phyloP scores from a whole-genome alignment of 495 filamentous ascomycete species.

The Geoglossum glabrum region DNA sequence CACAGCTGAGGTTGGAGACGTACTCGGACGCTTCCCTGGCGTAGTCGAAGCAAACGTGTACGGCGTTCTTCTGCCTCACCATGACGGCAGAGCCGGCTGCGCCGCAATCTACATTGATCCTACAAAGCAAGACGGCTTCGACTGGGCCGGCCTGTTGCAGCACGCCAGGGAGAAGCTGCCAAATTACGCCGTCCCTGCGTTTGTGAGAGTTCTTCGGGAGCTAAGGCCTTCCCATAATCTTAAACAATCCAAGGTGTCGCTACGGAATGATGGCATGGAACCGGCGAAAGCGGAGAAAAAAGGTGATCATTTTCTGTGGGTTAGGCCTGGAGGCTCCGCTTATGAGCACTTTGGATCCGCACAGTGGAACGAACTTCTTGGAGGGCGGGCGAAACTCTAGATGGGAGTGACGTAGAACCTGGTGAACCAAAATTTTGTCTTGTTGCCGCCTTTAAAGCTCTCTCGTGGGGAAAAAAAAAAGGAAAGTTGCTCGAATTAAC shows the following conservation, averaged over 20 bases:
- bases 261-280: slow-evolving; percentile 53
- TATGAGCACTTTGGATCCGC: slow-evolving; percentile 37
- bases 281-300: slow-evolving; percentile 29
- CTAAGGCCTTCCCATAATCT: slow-evolving; percentile 56
- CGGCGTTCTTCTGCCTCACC: slow-evolving; percentile 45
- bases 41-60: slow-evolving; percentile 64
- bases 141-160: slow-evolving; percentile 31
- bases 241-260: slow-evolving; percentile 63
- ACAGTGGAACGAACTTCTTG: slow-evolving; percentile 35
- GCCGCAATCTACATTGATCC: slow-evolving; percentile 29
- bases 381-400: slow-evolving; percentile 30
- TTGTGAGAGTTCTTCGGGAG: slow-evolving; percentile 40
- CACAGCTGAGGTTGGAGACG: slow-evolving; percentile 55
- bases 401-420: no score
- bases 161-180: slow-evolving; percentile 38
- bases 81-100: slow-evolving; percentile 55
- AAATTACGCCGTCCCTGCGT: slow-evolving; percentile 57
- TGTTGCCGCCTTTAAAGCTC: no score
- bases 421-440: no score
- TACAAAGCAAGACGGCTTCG: slow-evolving; percentile 23
- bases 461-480: no score
- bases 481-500: no score
- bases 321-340: slow-evolving; percentile 24
- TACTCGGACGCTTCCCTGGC: slow-evolving; percentile 42
- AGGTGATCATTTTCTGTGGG: slow-evolving; percentile 31